Base-by-base conservation (phyloP, 768 basidiomycete genomes). In the Russula compacta region DNA sequence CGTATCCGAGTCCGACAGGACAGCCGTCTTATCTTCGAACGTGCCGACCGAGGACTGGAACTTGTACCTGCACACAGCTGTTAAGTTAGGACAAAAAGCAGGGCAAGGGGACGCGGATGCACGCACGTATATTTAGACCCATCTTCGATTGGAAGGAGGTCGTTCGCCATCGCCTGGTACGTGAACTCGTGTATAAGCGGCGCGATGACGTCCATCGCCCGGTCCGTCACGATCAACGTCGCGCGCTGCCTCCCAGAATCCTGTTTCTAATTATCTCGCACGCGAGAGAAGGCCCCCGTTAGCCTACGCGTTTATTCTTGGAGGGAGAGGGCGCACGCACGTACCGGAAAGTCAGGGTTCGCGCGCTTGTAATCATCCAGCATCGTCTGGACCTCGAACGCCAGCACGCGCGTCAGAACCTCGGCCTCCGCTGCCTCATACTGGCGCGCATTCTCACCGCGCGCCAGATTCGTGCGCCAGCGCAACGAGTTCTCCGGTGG, bases 121-220 rank as follows among this genome's bases (percentile, higher is more conserved):
- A 78, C 92, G 58, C 66, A 95, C 93, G 82, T 84, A 73, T 98
- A 98, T 73, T 81, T 86, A 9, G 78, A 79, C 29, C 95, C 95
- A 63, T 92, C 84, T 58, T 92, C 82, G 54, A 99, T 90, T 17
- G 86, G 87, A 6, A 99, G 79, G 19, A 99, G 73, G 72, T 99
- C 97, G 67, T 94, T 93, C 52, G 88, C 89, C 97, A 99, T 99
- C 0, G 97, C 95, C 73, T 98, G 97, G 72, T 98, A 99, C 21
- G 95, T 98, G 70, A 99, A 99, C 70, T 98, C 97, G 71, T 99
- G 97, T 39, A 97, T 71, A 62, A 98, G 82, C 1, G 97, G 97
- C 2, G 92, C 87, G 29, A 89, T 70, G 67, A 86, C 85, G 73
- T 99, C 97, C 87, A 99, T 92, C 4, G 94, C 82, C n/a, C 97